Conservation (phyloP, 805 yeast genomes). For the Saccharomycopsis lassenensis region DNA sequence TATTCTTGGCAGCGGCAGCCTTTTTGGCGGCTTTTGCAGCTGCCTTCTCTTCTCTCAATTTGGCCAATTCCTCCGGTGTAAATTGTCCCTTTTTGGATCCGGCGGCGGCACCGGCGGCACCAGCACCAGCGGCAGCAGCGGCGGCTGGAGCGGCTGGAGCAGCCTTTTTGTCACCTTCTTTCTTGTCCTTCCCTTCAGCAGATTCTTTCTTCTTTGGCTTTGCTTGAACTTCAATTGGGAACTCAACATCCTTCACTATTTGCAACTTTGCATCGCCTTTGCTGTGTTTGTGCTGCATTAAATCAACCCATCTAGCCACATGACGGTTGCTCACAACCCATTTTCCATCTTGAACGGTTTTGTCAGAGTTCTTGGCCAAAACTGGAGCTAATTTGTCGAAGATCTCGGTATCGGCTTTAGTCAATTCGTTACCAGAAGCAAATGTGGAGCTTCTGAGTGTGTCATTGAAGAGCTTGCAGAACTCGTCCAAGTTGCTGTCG, state of each 20-base stretch:
- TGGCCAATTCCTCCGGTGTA: slow-evolving; percentile 23
- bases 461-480: no score
- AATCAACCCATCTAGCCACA: slow-evolving; percentile 85
- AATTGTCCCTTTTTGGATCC: slow-evolving; percentile 17
- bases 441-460: slow-evolving; percentile 60
- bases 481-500: slow-evolving; percentile 20
- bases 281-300: slow-evolving; percentile 60
- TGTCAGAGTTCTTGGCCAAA: slow-evolving; percentile 27
- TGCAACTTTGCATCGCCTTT: slow-evolving; percentile 40
- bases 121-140: slow-evolving; percentile 22
- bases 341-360: slow-evolving; percentile 39
- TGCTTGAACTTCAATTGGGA: slow-evolving; percentile 66
- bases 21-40: slow-evolving; percentile 32
- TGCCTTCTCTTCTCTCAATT: slow-evolving; percentile 25
- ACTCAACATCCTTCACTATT: slow-evolving; percentile 47
- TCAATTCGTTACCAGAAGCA: slow-evolving; percentile 53
- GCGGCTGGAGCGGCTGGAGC: slow-evolving; percentile 19
- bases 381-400: slow-evolving; percentile 57
- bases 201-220: slow-evolving; percentile 45
- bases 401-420: slow-evolving; percentile 60
- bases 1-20: slow-evolving; percentile 48
- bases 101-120: slow-evolving; percentile 17
- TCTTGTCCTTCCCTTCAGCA: slow-evolving; percentile 24
- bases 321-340: slow-evolving; percentile 56
- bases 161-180: slow-evolving; percentile 20